Evolutionary conservation across 768 basidiomycete genomes (phyloP), one percentile per base, ranked within the genome.

Genomic region (Serpula lacrymans): DNA sequence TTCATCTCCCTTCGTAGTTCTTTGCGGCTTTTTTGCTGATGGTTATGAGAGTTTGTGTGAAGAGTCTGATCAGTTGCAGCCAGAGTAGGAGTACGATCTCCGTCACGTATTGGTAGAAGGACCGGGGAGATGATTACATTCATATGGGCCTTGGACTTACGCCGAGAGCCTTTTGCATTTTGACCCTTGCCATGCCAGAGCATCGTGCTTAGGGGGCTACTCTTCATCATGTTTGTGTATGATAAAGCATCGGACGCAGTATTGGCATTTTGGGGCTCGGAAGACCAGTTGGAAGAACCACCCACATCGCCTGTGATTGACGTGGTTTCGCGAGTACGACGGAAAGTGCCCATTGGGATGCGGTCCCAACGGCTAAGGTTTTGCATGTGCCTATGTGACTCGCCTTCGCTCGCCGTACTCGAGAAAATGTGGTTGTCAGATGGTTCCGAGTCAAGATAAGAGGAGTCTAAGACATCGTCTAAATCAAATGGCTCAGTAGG

Each of bases 381-480:
- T 52, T 71, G 70, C 12, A 68, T 53, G 35, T 74, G 71, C 37
- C 60, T 61, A 6, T 66, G 65, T 5, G 37, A 47, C 29, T 64
- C 64, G 33, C 45, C 49, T 26, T 74, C 72, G 32, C 50, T 62
- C 20, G 64, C 62, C 29, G 55, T 52, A 11, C 58, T 57, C 13
- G 56, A 48, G 27, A 54, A 56, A 43, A 50, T 42, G 35, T 52
- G 58, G 12, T 43, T 42, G 36, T 72, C 70, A 18, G 58, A 57
- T 13, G 66, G 71, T 36, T 82, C 82, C 0, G 74, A 70, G 49
- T 80, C 80, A 14, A 88, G 65, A 60, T 84, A 78, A 0, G 87
- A 81, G 1, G 80, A 71, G 42, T 90, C 84, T 25, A 90, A 69
- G 13, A 90, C 86, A 50, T 90, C 88, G 50, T 86, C 78, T 16